A percentile compares a stretch with the other conserved stretches of the same genome.
These are phyloP conservation scores for Globisporangium cylindrosporum DNA, from an alignment of 352 stramenopile genomes.

Conservation along the genomic window DNA sequence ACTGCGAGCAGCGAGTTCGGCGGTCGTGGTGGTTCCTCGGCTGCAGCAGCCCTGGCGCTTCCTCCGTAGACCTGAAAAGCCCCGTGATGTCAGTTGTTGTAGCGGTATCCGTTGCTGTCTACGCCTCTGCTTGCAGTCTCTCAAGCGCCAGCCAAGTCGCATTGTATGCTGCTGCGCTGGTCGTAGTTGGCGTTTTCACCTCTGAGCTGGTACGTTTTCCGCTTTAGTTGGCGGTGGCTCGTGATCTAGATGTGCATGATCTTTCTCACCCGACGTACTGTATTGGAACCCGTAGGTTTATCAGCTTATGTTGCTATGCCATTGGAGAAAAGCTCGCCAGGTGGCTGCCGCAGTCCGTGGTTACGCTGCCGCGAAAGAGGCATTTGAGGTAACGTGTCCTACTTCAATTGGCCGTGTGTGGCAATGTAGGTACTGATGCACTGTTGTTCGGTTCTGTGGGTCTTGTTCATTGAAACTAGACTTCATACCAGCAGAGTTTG, in stretches of 20 bases:
- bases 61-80: not conserved
- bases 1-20: not conserved
- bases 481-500: constrained; percentile 31
- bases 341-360: not conserved
- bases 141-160: not conserved
- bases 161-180: not conserved
- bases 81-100: not conserved
- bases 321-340: not conserved
- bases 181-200: not conserved
- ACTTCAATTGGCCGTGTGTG: not conserved
- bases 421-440: not conserved
- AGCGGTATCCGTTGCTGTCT: not conserved
- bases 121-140: not conserved
- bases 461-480: constrained; percentile 6
- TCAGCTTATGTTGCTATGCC: constrained; percentile 7
- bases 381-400: constrained; percentile 13
- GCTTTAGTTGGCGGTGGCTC: not conserved
- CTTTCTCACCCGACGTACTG: not conserved
- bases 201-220: constrained; percentile 10
- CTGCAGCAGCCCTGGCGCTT: not conserved
- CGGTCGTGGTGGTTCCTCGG: not conserved
- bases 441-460: not conserved
- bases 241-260: not conserved
- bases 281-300: constrained; percentile 5
- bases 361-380: not conserved